phyloP scores from a whole-genome alignment of 306 rosid genomes.

The Boehmeria nivea region DNA sequence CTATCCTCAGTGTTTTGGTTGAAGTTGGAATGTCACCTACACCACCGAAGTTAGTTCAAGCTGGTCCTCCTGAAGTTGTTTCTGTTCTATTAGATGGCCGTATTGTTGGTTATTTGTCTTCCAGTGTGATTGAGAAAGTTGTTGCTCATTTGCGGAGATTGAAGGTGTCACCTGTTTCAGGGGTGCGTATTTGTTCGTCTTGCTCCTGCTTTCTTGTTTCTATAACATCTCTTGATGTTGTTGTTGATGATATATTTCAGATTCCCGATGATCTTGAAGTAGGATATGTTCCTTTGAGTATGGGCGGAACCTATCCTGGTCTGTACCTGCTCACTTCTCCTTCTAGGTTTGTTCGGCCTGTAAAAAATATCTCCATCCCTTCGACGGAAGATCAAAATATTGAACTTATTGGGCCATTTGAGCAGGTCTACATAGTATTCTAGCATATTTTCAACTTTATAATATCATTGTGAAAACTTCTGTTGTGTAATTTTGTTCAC shows the following conservation, averaged over 20 bases:
- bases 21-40: constrained; percentile 64
- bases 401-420: constrained; percentile 95
- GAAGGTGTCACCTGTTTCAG: constrained; percentile 56
- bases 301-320: constrained; percentile 93
- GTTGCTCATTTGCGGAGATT: constrained; percentile 66
- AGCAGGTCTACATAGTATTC: constrained; percentile 52
- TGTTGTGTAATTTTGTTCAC: neutral
- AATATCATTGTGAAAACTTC: neutral
- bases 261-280: constrained; percentile 88
- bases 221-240: constrained; percentile 14
- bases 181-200: constrained; percentile 43
- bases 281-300: constrained; percentile 86
- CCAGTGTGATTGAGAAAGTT: constrained; percentile 68
- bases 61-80: constrained; percentile 75
- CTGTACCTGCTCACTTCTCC: constrained; percentile 72
- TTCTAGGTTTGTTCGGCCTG: constrained; percentile 85
- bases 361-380: constrained; percentile 62
- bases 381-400: constrained; percentile 44
- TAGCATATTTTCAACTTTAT: neutral
- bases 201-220: constrained; percentile 2
- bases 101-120: constrained; percentile 61
- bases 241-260: constrained; percentile 38
- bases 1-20: constrained; percentile 44
- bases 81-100: constrained; percentile 81
- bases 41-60: constrained; percentile 54